A percentile compares a stretch with the other conserved stretches of the same genome.
These are phyloP conservation scores for Vararia minispora DNA, from an alignment of 768 basidiomycete species.

Conservation along the genomic window DNA sequence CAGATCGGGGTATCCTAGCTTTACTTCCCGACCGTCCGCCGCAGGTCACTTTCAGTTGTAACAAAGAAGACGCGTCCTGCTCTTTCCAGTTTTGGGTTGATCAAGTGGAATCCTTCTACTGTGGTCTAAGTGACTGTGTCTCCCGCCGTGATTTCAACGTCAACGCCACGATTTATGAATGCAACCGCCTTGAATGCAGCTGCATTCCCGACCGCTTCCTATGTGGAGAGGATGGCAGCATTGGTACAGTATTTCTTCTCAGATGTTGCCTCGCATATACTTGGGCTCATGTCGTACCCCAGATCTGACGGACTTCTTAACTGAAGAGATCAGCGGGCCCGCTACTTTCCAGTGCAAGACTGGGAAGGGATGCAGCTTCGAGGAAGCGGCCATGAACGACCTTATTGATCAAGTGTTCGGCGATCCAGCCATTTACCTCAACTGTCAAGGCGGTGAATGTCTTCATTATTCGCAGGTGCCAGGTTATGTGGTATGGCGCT, in stretches of 20 bases:
- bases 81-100: slow-evolving; percentile 99
- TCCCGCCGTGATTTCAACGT: slow-evolving; percentile 42
- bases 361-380: slow-evolving; percentile 73
- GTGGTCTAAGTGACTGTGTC: too few relatives aligned
- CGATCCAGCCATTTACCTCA: slow-evolving; percentile 78
- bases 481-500: slow-evolving; percentile 59
- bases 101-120: slow-evolving; percentile 92
- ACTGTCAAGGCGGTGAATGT: slow-evolving; percentile 88
- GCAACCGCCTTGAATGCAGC: slow-evolving; percentile 76
- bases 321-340: slow-evolving; percentile 83
- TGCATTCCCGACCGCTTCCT: slow-evolving; percentile 94
- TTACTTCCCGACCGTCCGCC: slow-evolving; percentile 86
- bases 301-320: slow-evolving; percentile 94
- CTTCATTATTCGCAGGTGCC: slow-evolving; percentile 90
- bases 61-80: slow-evolving; percentile 50
- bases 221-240: slow-evolving; percentile 90
- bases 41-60: slow-evolving; percentile 94
- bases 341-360: slow-evolving; percentile 72
- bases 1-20: slow-evolving; percentile 92
- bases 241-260: slow-evolving; percentile 49
- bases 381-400: slow-evolving; percentile 94
- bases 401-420: slow-evolving; percentile 92
- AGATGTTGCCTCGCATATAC: not conserved
- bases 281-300: not conserved
- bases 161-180: slow-evolving; percentile 70